phyloP scores from a whole-genome alignment of 2,329 filamentous ascomycete species.

The Aureobasidium sp. region DNA sequence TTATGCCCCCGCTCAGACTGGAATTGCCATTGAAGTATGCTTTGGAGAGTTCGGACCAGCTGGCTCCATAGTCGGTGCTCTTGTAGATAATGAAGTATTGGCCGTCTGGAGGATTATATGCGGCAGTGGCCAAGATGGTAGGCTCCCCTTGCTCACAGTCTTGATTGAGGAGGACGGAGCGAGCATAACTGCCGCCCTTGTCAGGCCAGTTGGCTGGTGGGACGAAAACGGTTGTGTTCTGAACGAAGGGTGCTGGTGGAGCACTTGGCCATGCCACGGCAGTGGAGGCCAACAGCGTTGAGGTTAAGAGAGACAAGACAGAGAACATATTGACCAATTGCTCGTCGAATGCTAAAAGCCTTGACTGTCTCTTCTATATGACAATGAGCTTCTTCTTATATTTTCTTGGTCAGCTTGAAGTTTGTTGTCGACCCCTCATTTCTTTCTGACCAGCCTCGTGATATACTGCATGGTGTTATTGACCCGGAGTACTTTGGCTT shows the following conservation, averaged over 20 bases:
- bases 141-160: constrained; percentile 25
- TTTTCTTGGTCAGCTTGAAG: not conserved
- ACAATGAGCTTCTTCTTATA: not conserved
- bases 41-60: constrained; percentile 57
- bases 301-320: not conserved
- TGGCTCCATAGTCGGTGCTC: constrained; percentile 41
- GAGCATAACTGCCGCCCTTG: constrained; percentile 45
- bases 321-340: not conserved
- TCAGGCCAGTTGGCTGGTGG: constrained; percentile 24
- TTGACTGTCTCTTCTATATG: not conserved
- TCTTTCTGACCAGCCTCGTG: constrained; percentile 7
- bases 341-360: not conserved
- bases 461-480: not conserved
- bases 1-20: constrained; percentile 47
- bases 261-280: constrained; percentile 7
- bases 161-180: constrained; percentile 40
- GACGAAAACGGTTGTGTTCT: constrained; percentile 22
- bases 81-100: constrained; percentile 42
- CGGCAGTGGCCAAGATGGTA: constrained; percentile 47
- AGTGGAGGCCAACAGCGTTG: not conserved
- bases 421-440: not conserved
- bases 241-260: not conserved
- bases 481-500: constrained; percentile 1
- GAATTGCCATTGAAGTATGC: constrained; percentile 58
- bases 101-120: constrained; percentile 45